These are phyloP conservation scores for Rosa hybrid DNA, from an alignment of 331 rosid genomes.

Conservation along the genomic window DNA sequence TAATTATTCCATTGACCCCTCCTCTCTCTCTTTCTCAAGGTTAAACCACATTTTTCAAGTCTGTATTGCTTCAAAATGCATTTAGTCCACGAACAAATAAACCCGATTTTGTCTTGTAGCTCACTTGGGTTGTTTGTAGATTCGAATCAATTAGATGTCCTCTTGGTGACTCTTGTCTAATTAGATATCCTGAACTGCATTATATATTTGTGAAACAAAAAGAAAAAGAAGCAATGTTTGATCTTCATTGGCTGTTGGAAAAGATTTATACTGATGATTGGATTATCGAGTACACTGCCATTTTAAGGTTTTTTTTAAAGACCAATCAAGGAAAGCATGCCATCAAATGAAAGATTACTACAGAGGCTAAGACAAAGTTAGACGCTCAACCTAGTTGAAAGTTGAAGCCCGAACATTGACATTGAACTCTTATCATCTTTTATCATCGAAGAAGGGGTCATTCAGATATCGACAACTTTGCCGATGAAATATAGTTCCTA, in stretches of 20 bases:
- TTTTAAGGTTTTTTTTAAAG: not conserved
- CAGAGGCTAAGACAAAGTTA: no score
- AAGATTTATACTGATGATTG: not conserved
- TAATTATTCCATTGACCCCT: slow-evolving; percentile 12
- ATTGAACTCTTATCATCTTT: not conserved
- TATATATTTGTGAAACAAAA: not conserved
- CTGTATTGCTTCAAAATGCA: slow-evolving; percentile 36
- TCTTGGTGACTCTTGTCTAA: not conserved
- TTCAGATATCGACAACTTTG: no score
- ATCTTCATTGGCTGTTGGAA: not conserved
- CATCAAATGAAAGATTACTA: no score
- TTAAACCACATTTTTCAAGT: slow-evolving; percentile 23
- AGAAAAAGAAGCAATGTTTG: not conserved
- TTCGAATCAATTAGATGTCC: not conserved
- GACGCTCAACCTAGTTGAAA: no score
- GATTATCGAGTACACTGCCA: not conserved
- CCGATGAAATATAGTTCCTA: no score
- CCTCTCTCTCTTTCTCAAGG: slow-evolving; percentile 9
- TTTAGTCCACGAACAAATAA: slow-evolving; percentile 21
- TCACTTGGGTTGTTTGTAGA: slow-evolving; percentile 22
- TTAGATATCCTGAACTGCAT: not conserved
- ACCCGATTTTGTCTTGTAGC: slow-evolving; percentile 24
- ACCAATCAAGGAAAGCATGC: no score
- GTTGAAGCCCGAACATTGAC: not conserved
- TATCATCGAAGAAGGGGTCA: no score